Conservation (phyloP, 1,284 basidiomycete genomes). For the Pseudozyma tsukubaensis region DNA sequence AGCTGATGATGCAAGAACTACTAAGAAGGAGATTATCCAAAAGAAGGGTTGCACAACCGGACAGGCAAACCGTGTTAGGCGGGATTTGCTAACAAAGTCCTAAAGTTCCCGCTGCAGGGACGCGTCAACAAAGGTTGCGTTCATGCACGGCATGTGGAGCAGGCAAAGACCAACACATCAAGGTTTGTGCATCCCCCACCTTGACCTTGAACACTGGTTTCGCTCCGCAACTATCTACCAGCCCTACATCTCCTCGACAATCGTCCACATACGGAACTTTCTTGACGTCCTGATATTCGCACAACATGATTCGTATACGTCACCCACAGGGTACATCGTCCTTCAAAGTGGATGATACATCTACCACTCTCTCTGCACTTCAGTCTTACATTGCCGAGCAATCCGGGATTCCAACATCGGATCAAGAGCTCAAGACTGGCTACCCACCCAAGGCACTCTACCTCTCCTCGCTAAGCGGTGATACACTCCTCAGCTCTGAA, state of each 20-base stretch:
- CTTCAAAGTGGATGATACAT: slow-evolving; percentile 21
- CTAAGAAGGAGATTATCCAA: too few species aligned
- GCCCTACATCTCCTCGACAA: not conserved
- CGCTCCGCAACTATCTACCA: slow-evolving; percentile 1
- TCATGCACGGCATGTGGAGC: not conserved
- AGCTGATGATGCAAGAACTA: too few species aligned
- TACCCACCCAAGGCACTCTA: slow-evolving; percentile 40
- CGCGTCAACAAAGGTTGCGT: slow-evolving; percentile 17
- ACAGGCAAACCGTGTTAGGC: too few species aligned
- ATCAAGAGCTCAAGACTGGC: slow-evolving; percentile 49
- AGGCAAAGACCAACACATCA: slow-evolving; percentile 9
- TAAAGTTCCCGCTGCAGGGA: not conserved
- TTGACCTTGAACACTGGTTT: too few species aligned
- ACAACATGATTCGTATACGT: slow-evolving; percentile 38
- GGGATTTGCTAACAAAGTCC: too few species aligned
- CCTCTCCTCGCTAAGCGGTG: not conserved
- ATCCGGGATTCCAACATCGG: slow-evolving; percentile 16
- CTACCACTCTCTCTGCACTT: slow-evolving; percentile 18
- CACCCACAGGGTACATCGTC: slow-evolving; percentile 47
- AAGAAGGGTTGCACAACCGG: too few species aligned
- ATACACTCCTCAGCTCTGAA: slow-evolving; percentile 9
- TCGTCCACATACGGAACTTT: not conserved
- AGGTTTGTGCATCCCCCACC: not conserved
- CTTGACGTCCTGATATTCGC: not conserved
- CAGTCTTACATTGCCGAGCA: slow-evolving; percentile 28